phyloP scores from a whole-genome alignment of 345 rosid genomes.

The Brassica nigra region DNA sequence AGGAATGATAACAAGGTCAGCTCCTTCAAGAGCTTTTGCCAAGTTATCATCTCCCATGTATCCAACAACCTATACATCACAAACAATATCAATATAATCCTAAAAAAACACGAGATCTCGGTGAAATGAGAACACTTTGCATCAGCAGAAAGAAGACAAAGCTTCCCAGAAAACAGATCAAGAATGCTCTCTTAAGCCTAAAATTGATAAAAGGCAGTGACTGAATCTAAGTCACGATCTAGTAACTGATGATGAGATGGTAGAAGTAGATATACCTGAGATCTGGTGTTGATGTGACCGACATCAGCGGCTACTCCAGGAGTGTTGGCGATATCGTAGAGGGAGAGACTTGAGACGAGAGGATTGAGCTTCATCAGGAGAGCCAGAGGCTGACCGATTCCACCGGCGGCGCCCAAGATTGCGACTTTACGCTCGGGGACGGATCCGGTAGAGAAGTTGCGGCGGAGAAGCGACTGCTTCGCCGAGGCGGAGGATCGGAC shows the following conservation, averaged over 20 bases:
- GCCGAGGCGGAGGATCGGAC: constrained; percentile 44
- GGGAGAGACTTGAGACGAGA: constrained; percentile 67
- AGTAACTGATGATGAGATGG: neutral
- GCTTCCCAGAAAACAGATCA: neutral
- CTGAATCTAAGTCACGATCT: neutral
- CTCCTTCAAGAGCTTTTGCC: constrained; percentile 51
- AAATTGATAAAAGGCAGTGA: too few relatives aligned
- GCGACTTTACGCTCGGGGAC: constrained; percentile 71
- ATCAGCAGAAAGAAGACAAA: too few relatives aligned
- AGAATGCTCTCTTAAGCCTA: neutral
- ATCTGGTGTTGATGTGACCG: constrained; percentile 73
- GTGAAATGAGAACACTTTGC: too few relatives aligned
- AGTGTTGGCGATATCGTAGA: constrained; percentile 69
- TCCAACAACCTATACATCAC: neutral
- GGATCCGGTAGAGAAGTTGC: constrained; percentile 56
- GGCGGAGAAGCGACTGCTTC: constrained; percentile 50
- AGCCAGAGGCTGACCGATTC: constrained; percentile 79
- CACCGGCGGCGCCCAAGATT: constrained; percentile 82
- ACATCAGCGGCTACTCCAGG: constrained; percentile 83
- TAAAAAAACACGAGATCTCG: neutral
- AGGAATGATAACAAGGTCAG: constrained; percentile 64
- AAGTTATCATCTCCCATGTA: constrained; percentile 48
- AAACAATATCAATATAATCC: neutral
- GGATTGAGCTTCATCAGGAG: constrained; percentile 81
- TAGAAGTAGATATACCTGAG: constrained; percentile 39